phyloP scores from a whole-genome alignment of 1,284 basidiomycete species.

The Wolfiporia cocos region DNA sequence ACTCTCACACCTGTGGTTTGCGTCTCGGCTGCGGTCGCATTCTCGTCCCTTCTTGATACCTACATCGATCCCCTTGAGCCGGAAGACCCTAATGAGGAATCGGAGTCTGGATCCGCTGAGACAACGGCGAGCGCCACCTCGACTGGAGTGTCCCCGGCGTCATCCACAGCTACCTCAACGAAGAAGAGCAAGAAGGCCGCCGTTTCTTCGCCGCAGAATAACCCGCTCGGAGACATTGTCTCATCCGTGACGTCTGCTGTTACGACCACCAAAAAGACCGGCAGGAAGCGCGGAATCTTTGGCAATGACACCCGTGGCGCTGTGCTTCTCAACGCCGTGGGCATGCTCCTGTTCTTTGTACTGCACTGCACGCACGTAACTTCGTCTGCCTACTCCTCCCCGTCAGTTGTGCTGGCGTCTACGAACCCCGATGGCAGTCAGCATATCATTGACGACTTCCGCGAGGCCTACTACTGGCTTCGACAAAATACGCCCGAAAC shows the following conservation, averaged over 20 bases:
- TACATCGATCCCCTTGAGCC: slow-evolving; percentile 79
- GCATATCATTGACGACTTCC: slow-evolving; percentile 98
- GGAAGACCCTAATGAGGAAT: slow-evolving; percentile 31
- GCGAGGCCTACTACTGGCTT: slow-evolving; percentile 99
- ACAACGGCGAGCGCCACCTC: slow-evolving; percentile 22
- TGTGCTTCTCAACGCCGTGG: slow-evolving; percentile 74
- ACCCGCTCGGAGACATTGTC: slow-evolving; percentile 35
- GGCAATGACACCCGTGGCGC: slow-evolving; percentile 80
- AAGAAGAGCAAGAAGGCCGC: slow-evolving; percentile 49
- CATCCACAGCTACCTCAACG: slow-evolving; percentile 44
- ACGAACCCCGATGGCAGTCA: slow-evolving; percentile 80
- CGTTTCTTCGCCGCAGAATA: slow-evolving; percentile 26
- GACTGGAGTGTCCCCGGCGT: slow-evolving; percentile 17
- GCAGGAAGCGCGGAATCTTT: slow-evolving; percentile 59
- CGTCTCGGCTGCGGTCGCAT: slow-evolving; percentile 85
- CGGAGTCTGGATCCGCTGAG: slow-evolving; percentile 24
- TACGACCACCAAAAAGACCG: slow-evolving; percentile 22
- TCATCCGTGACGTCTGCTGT: slow-evolving; percentile 34
- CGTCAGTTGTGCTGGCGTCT: slow-evolving; percentile 92
- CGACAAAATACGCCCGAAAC: slow-evolving; percentile 91
- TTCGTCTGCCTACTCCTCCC: slow-evolving; percentile 92
- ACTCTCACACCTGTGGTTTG: slow-evolving; percentile 91
- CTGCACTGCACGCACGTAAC: slow-evolving; percentile 98
- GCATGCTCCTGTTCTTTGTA: slow-evolving; percentile 86
- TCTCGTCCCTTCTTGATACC: slow-evolving; percentile 85